Percentiles rank a stretch among this genome's conserved stretches.
Conservation (phyloP, 2,329 filamentous ascomycete species). For the Aureobasidium namibiae region DNA sequence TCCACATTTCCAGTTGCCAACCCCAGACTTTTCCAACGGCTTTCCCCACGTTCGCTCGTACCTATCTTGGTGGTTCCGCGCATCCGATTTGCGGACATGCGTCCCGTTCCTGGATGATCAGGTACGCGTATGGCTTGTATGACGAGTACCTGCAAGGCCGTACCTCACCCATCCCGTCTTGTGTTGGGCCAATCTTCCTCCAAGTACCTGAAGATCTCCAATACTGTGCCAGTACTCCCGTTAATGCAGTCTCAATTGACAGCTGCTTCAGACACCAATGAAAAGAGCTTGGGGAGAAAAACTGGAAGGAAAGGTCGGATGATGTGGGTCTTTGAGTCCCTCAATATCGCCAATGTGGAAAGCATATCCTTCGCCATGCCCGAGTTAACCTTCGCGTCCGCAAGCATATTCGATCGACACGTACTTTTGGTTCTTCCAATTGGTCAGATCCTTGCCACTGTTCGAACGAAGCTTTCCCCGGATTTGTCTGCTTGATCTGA, state of each 20-base stretch:
- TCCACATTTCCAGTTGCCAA: neutral
- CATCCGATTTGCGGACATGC: constrained; percentile 2
- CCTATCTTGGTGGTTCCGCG: neutral
- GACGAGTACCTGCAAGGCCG: neutral
- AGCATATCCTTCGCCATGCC: neutral
- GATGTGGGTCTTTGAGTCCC: neutral
- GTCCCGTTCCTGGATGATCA: constrained; percentile 8
- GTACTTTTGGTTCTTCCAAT: neutral
- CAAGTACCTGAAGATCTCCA: neutral
- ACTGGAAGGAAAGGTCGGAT: neutral
- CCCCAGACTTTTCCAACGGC: constrained; percentile 11
- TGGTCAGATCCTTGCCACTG: neutral
- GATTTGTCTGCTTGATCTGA: neutral
- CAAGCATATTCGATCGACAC: neutral
- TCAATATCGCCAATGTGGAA: neutral
- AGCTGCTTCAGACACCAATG: no score
- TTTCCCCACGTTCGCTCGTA: constrained; percentile 9
- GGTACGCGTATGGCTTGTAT: constrained; percentile 4
- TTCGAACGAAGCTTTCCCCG: neutral
- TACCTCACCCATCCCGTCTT: neutral
- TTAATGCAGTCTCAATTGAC: neutral
- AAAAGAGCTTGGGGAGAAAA: neutral
- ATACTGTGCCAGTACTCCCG: neutral
- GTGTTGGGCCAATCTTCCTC: neutral
- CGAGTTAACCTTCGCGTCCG: neutral